Base-by-base conservation (phyloP, 306 rosid species). In the Dicorynia guianensis region DNA sequence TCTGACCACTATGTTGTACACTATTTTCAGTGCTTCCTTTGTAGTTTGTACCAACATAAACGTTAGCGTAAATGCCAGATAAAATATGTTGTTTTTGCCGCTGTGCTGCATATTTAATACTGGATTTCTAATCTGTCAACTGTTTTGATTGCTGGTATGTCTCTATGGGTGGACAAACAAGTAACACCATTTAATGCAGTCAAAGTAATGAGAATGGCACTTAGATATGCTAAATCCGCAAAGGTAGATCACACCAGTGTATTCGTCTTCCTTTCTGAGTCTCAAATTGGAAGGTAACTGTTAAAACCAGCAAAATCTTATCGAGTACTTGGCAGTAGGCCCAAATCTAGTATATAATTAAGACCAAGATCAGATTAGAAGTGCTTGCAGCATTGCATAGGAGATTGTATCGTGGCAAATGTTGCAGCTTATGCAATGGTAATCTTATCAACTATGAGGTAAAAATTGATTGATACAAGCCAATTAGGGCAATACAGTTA, bases 401-500 rank as follows among this genome's bases (percentile, higher is more conserved):
- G 19, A 39, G 56, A 48, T 5, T 57, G 52, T 58, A 13, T 60
- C 66, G 64, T 79, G 68, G 63, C 63, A 15, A 79, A 62, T 62
- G 40, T 48, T 19, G 65, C 59, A 69, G 65, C 53, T 9, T 53
- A 76, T 71, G 75, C 76, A 79, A 72, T 80, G 80, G 67, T 63
- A 56, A 80, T 67, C 66, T 71, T 76, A 72, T 73, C 80, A 77
- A 81, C 57, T 58, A n/a, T n/a, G 57, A 12, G n/a, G 53, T 75
- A 69, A 77, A 80, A 84, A 62, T 64, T 81, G 71, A 82, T 58
- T 58, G 82, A 79, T 63, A 76, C 71, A 76, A 66, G 84, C 75
- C 67, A 57, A 79, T 15, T 57, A 69, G 77, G 48, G 62, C 64
- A 59, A 70, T 76, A 15, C 70, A 55, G 76, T 13, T 34, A 76